Evolutionary conservation across 2,329 filamentous ascomycete species (phyloP).

Genomic region (Fusarium sp.): DNA sequence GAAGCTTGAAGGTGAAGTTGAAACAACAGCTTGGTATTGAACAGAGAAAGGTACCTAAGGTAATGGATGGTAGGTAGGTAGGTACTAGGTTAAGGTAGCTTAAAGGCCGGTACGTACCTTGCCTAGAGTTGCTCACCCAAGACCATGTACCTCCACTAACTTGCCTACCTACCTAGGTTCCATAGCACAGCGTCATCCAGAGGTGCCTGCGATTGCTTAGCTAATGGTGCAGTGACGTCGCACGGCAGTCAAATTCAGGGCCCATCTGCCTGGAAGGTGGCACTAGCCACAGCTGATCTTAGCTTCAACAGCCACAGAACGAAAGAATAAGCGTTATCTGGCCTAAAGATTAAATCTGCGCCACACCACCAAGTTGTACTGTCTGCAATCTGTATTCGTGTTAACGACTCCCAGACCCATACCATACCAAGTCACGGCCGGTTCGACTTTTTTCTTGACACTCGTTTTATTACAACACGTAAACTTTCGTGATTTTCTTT

Average conservation of each 20-base stretch:
- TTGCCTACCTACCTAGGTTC: background rate
- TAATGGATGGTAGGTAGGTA: background rate
- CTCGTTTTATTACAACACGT: conserved; percentile 30
- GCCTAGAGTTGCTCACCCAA: conserved; percentile 15
- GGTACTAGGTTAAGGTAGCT: conserved; percentile 9
- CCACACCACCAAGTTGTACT: conserved; percentile 37
- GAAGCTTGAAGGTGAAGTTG: conserved; percentile 32
- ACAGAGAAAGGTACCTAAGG: conserved; percentile 21
- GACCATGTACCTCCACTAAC: background rate
- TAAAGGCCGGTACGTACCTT: conserved; percentile 31
- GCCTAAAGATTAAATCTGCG: conserved; percentile 41
- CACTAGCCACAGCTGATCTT: conserved; percentile 23
- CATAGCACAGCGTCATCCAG: conserved; percentile 50
- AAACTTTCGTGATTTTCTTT: conserved; percentile 12
- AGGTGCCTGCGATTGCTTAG: conserved; percentile 47
- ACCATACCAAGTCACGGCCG: conserved; percentile 12
- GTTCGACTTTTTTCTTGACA: conserved; percentile 30
- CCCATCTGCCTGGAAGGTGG: conserved; percentile 1
- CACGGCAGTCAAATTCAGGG: conserved; percentile 27
- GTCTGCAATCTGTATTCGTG: conserved; percentile 33
- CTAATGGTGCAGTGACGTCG: conserved; percentile 42
- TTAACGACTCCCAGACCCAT: conserved; percentile 18
- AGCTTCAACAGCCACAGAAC: conserved; percentile 17
- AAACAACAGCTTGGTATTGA: conserved; percentile 25
- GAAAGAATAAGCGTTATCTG: conserved; percentile 34